phyloP scores from a whole-genome alignment of 768 basidiomycete genomes.

The Panus rudis region DNA sequence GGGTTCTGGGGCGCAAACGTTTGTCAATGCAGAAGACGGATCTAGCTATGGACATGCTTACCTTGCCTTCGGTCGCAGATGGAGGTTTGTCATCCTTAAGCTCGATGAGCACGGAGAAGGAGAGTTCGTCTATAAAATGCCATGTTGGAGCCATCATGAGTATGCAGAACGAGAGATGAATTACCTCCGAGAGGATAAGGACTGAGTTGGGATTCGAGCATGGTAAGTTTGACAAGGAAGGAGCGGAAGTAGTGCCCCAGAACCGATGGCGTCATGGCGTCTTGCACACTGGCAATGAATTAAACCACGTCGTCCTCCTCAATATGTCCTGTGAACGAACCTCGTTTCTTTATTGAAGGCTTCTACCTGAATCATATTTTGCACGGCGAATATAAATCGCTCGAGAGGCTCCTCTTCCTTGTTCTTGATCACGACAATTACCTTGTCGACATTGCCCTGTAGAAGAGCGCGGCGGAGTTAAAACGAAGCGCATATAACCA shows the following conservation, averaged over 20 bases:
- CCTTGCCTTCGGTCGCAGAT: conserved; percentile 42
- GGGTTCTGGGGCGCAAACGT: conserved; percentile 43
- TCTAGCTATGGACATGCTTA: conserved; percentile 5
- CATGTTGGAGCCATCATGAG: not conserved
- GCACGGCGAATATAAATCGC: conserved; percentile 83
- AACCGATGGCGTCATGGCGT: conserved; percentile 55
- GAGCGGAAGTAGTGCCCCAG: conserved; percentile 76
- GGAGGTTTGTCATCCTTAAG: conserved; percentile 62
- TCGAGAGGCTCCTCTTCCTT: conserved; percentile 78
- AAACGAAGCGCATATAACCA: too few relatives aligned
- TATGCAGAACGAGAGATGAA: conserved; percentile 1
- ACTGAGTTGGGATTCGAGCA: conserved; percentile 68
- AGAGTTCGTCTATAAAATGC: conserved; percentile 47
- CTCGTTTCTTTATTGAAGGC: conserved; percentile 62
- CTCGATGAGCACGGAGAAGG: conserved; percentile 81
- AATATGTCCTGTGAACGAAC: conserved; percentile 28
- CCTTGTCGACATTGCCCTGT: conserved; percentile 74
- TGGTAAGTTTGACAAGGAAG: conserved; percentile 73
- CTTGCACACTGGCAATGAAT: conserved; percentile 47
- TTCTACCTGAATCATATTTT: conserved; percentile 71
- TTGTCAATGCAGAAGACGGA: not conserved
- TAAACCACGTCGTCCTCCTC: not conserved
- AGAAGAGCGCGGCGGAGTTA: not conserved
- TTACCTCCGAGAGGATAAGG: conserved; percentile 49
- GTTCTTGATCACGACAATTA: conserved; percentile 81